Base-by-base conservation (phyloP, 768 basidiomycete genomes). In the Psilocybe tampanensis region DNA sequence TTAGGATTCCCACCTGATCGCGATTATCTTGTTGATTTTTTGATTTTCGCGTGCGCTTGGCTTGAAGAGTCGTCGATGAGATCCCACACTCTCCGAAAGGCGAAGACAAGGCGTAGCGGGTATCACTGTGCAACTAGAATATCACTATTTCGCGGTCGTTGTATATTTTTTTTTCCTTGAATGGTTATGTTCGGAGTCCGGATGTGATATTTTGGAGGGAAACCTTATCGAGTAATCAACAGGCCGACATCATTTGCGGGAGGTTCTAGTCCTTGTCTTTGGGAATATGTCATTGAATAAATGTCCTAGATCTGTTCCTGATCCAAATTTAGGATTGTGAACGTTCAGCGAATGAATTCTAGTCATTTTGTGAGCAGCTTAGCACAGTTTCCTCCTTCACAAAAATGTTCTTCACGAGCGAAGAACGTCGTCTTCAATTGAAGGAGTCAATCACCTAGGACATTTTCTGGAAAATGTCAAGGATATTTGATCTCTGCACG, bases 1-100 rank as follows among this genome's bases (percentile, higher is more conserved):
- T 45, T 44, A 39, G 55, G 49, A 19, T 22, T 23, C n/a, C 29
- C 55, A 49, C 55, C 44, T 56, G 55, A 56, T 56, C 49, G 29
- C 34, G 55, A 56, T 56, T 56, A 23, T 26, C 22, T 34, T 56
- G 34, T 49, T 5, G 12, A 43, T 22, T 49, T 39, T 41, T 34
- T 42, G 32, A n/a, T 9, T 32, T 44, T 42, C 49, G 29, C 9
- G 36, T 48, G 23, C 49, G 19, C 32, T 43, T 49, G 42, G 43
- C 23, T 13, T 44, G 41, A 44, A 34, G 32, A 56, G 19, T 42
- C 19, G 36, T 45, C 1, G 47, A 18, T 22, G 17, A 41, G 13
- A 44, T 56, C 49, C 49, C 55, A 51, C 48, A 51, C 15, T 56
- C 21, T 44, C 55, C 55, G 55, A 23, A 8, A 17, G 8, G 5